Conservation (phyloP, 2,329 filamentous ascomycete species). For the Penicillium sp. region DNA sequence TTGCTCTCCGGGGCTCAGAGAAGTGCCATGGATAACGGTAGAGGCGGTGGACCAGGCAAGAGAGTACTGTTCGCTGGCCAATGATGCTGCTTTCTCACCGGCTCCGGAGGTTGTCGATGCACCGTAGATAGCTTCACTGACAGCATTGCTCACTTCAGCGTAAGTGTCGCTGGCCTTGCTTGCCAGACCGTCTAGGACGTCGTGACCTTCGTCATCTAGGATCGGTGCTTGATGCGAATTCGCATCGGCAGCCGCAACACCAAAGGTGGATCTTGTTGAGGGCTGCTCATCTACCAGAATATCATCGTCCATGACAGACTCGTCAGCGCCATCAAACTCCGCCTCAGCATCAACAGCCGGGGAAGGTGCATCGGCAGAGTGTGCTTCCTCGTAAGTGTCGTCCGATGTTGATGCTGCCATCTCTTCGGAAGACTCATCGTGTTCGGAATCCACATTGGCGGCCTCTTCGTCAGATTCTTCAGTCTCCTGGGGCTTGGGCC, state of each 20-base stretch:
- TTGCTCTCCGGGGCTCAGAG: constrained; percentile 44
- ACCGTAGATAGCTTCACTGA: constrained; percentile 55
- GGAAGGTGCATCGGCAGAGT: background rate
- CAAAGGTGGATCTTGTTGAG: constrained; percentile 12
- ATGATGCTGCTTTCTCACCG: constrained; percentile 51
- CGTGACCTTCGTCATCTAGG: constrained; percentile 46
- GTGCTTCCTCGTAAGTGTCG: background rate
- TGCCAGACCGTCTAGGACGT: constrained; percentile 50
- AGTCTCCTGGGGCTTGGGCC: constrained; percentile 24
- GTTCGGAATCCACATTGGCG: constrained; percentile 4
- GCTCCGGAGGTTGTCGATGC: constrained; percentile 47
- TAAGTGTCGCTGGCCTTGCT: constrained; percentile 54
- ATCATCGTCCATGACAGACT: constrained; percentile 11
- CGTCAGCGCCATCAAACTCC: constrained; percentile 1
- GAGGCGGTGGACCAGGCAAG: constrained; percentile 58
- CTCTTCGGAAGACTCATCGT: constrained; percentile 1
- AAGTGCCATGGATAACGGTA: constrained; percentile 53
- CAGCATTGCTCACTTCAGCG: constrained; percentile 50
- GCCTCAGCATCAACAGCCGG: background rate
- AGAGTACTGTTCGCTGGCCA: constrained; percentile 57
- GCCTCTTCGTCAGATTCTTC: constrained; percentile 15
- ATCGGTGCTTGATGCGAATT: constrained; percentile 27
- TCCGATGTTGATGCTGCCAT: background rate
- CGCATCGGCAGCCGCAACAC: constrained; percentile 22
- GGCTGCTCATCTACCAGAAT: constrained; percentile 52